Conservation (phyloP, 2,329 filamentous ascomycete species). For the Ophiostoma australiae region DNA sequence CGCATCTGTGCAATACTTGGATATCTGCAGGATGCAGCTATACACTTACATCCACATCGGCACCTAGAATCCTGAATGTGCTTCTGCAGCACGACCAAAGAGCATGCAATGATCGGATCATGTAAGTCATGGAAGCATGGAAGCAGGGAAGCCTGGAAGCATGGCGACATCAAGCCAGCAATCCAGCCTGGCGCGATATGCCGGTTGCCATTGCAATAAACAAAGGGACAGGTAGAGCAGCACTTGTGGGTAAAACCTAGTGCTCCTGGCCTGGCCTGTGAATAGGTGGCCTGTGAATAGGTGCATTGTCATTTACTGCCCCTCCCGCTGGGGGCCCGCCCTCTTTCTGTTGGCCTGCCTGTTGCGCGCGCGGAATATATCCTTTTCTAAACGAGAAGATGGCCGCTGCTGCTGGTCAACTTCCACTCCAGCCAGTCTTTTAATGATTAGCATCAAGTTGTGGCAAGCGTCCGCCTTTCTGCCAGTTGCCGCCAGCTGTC, state of each 20-base stretch:
- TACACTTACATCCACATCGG: background rate
- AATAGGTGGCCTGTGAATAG: background rate
- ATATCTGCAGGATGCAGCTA: background rate
- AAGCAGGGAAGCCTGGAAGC: background rate
- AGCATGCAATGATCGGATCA: background rate
- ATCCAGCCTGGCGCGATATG: background rate
- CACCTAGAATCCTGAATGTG: background rate
- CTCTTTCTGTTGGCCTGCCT: background rate
- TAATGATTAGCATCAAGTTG: background rate
- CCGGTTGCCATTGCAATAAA: background rate
- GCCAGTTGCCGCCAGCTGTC: background rate
- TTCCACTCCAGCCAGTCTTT: background rate
- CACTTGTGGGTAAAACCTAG: background rate
- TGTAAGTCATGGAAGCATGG: background rate
- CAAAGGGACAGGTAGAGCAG: background rate
- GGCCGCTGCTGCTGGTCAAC: background rate
- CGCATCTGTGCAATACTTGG: background rate
- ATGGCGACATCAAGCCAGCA: background rate
- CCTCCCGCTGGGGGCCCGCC: background rate
- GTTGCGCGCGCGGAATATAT: background rate
- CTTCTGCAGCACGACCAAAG: background rate
- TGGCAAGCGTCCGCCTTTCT: background rate
- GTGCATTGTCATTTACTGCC: background rate
- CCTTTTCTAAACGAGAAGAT: background rate
- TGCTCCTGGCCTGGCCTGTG: background rate